A percentile compares a stretch with the other conserved stretches of the same genome.
Evolutionary conservation across 768 basidiomycete species (phyloP).

Genomic region (Collybia sordida): DNA sequence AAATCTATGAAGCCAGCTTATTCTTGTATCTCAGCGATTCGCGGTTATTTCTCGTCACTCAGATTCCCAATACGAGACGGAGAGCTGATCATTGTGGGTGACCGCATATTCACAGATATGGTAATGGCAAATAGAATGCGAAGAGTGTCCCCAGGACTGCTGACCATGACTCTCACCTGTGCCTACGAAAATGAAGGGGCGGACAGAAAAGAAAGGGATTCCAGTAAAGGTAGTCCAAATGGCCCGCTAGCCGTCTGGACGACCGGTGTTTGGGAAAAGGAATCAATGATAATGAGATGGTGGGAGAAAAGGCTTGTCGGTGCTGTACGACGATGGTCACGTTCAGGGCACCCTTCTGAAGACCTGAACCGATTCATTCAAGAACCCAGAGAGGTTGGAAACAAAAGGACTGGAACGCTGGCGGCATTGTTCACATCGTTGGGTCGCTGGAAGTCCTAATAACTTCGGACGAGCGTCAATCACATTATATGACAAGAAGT

Average conservation of each 20-base stretch:
- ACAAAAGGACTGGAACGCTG: background rate
- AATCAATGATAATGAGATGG: constrained; percentile 62
- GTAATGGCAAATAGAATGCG: constrained; percentile 81
- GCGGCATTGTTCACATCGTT: constrained; percentile 7
- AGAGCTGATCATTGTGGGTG: constrained; percentile 83
- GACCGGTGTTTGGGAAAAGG: constrained; percentile 65
- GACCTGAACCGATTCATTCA: too few species aligned
- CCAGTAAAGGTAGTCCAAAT: constrained; percentile 8
- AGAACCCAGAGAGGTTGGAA: too few species aligned
- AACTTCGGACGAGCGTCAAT: too few species aligned
- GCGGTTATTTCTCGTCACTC: constrained; percentile 70
- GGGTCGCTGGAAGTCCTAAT: too few species aligned
- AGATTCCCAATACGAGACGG: constrained; percentile 53
- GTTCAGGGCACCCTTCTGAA: constrained; percentile 7
- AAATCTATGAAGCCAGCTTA: constrained; percentile 75
- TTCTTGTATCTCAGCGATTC: constrained; percentile 70
- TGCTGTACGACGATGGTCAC: constrained; percentile 42
- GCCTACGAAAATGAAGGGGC: constrained; percentile 25
- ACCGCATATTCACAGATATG: constrained; percentile 90
- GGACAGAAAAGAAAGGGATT: constrained; percentile 22
- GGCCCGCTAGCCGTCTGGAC: constrained; percentile 74
- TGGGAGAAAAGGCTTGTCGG: constrained; percentile 53
- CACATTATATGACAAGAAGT: too few species aligned
- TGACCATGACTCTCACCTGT: constrained; percentile 15
- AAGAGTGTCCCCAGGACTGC: constrained; percentile 5